A percentile compares a stretch with the other conserved stretches of the same genome.
Conservation (phyloP, 257 asterid genomes). For the Dorcoceras hygrometricum region DNA sequence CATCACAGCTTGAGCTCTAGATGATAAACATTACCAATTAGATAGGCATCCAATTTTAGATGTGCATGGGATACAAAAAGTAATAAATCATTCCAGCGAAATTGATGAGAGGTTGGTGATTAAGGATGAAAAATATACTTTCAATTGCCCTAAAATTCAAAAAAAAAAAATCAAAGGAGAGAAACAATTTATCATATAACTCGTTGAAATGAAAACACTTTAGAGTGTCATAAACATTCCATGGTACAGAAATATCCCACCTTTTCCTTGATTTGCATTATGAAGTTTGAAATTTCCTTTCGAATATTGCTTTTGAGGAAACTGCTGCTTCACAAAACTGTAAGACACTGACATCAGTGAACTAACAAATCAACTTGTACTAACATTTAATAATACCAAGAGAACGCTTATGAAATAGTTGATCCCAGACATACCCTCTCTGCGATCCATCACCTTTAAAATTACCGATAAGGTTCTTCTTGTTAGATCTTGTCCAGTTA, state of each 20-base stretch:
- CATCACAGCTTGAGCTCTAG: background rate
- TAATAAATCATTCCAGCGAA: background rate
- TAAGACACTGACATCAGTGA: slow-evolving; percentile 27
- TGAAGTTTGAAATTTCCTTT: slow-evolving; percentile 49
- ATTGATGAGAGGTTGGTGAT: background rate
- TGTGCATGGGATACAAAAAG: background rate
- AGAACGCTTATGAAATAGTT: slow-evolving; percentile 14
- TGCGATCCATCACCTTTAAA: slow-evolving; percentile 40
- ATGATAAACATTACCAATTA: background rate
- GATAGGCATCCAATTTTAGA: background rate
- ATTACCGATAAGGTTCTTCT: slow-evolving; percentile 47
- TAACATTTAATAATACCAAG: slow-evolving; percentile 12
- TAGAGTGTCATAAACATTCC: background rate
- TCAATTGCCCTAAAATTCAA: too few species aligned
- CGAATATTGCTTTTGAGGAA: slow-evolving; percentile 37
- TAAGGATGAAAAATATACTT: too few species aligned
- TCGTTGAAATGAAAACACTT: background rate
- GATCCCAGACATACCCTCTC: slow-evolving; percentile 37
- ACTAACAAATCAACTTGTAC: slow-evolving; percentile 19
- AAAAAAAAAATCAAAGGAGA: background rate
- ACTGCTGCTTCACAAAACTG: slow-evolving; percentile 47
- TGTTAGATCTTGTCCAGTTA: slow-evolving; percentile 43
- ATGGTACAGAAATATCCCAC: slow-evolving; percentile 32
- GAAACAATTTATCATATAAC: background rate
- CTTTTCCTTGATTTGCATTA: slow-evolving; percentile 49